Evolutionary conservation across 2,329 filamentous ascomycete species (phyloP).

Genomic region (Trichophyton verrucosum): DNA sequence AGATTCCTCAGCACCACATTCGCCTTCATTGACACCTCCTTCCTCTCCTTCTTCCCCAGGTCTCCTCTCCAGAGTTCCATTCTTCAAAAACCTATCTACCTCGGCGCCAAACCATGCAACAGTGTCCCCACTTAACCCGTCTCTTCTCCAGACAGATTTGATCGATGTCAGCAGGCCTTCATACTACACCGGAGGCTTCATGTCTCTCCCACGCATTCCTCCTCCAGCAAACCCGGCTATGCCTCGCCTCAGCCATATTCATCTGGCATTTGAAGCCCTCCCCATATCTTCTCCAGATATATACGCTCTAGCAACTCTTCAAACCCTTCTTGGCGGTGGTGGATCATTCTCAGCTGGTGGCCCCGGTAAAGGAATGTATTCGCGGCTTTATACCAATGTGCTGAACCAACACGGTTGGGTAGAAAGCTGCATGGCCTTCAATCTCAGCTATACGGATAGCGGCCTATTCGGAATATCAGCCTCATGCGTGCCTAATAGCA

Average conservation of each 20-base stretch:
- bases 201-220: slow-evolving; percentile 69
- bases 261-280: slow-evolving; percentile 89
- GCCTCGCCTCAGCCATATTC: slow-evolving; percentile 78
- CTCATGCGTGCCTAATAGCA: slow-evolving; percentile 66
- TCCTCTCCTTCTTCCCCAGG: slow-evolving; percentile 34
- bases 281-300: slow-evolving; percentile 86
- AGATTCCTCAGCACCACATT: slow-evolving; percentile 19
- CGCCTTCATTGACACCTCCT: slow-evolving; percentile 18
- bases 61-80: slow-evolving; percentile 71
- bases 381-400: slow-evolving; percentile 90
- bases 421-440: slow-evolving; percentile 89
- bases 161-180: slow-evolving; percentile 53
- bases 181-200: slow-evolving; percentile 87
- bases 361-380: slow-evolving; percentile 98
- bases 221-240: slow-evolving; percentile 64
- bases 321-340: slow-evolving; percentile 88
- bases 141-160: slow-evolving; percentile 32
- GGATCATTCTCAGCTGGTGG: slow-evolving; percentile 95
- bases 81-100: slow-evolving; percentile 78
- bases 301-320: slow-evolving; percentile 87
- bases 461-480: slow-evolving; percentile 91
- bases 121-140: slow-evolving; percentile 41
- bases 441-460: slow-evolving; percentile 92
- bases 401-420: slow-evolving; percentile 97
- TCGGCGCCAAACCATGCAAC: slow-evolving; percentile 50